Conservation (phyloP, 257 asterid genomes). For the Asclepias syriaca region DNA sequence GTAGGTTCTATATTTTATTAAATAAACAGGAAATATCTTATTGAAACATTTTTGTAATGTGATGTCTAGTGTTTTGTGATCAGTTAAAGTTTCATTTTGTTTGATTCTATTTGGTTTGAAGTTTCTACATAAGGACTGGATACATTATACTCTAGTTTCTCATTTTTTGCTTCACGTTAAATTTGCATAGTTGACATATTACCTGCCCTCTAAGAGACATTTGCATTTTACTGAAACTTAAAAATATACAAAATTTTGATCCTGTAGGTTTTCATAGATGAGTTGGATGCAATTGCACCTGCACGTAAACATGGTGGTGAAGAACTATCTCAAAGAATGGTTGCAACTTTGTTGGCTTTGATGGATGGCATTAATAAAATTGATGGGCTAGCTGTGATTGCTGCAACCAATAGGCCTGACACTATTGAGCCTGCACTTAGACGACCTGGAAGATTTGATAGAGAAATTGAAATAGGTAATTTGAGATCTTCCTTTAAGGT, state of each 20-base stretch:
- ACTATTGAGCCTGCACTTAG: slow-evolving; percentile 91
- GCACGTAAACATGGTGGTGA: slow-evolving; percentile 84
- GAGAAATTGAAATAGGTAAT: slow-evolving; percentile 93
- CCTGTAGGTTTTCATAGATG: slow-evolving; percentile 85
- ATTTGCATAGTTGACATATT: not conserved
- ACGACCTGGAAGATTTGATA: slow-evolving; percentile 92
- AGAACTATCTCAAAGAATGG: slow-evolving; percentile 88
- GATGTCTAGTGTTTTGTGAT: not conserved
- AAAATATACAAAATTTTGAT: slow-evolving; percentile 10
- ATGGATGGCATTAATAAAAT: slow-evolving; percentile 87
- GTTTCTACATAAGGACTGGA: not conserved
- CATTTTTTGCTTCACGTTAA: not conserved
- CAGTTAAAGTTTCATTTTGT: not conserved
- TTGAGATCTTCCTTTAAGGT: slow-evolving; percentile 1
- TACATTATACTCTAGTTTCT: not conserved
- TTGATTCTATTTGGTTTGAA: not conserved
- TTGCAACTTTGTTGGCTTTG: slow-evolving; percentile 79
- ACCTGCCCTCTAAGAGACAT: not conserved
- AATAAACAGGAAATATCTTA: not conserved
- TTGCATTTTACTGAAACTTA: not conserved
- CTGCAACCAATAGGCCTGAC: slow-evolving; percentile 90
- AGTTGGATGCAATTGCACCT: slow-evolving; percentile 95
- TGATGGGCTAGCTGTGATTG: slow-evolving; percentile 73
- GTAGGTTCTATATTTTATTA: not conserved
- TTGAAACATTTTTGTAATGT: not conserved